These are phyloP conservation scores for Leccinum boreale DNA, from an alignment of 768 basidiomycete species.

Conservation along the genomic window DNA sequence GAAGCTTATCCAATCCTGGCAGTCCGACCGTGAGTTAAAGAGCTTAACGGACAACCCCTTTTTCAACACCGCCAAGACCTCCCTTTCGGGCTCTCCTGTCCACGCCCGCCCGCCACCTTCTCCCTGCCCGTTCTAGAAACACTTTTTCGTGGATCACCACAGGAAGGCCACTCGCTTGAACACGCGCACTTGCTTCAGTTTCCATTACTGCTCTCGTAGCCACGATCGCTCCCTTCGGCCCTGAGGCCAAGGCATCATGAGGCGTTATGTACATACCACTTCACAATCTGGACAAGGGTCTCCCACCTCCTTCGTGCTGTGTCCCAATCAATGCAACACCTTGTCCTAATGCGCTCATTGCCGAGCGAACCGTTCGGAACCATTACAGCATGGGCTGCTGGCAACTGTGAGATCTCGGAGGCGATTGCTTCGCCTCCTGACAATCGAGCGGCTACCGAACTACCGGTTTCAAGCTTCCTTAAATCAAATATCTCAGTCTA, in stretches of 20 bases:
- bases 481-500: constrained; percentile 28
- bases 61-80: constrained; percentile 24
- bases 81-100: constrained; percentile 13
- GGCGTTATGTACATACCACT: constrained; percentile 10
- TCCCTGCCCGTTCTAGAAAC: constrained; percentile 5
- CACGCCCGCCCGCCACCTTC: not conserved
- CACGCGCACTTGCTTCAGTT: not conserved
- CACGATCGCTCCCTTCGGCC: constrained; percentile 4
- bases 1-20: constrained; percentile 36
- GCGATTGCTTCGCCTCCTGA: constrained; percentile 32
- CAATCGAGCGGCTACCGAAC: constrained; percentile 31
- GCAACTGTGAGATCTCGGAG: constrained; percentile 32
- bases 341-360: constrained; percentile 23
- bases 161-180: constrained; percentile 16
- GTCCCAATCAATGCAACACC: constrained; percentile 18
- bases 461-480: constrained; percentile 29
- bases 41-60: constrained; percentile 39
- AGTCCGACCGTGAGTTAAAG: constrained; percentile 35
- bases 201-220: constrained; percentile 6
- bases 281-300: constrained; percentile 10
- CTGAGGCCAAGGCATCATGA: constrained; percentile 13
- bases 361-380: constrained; percentile 27
- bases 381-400: constrained; percentile 31
- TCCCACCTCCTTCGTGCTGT: constrained; percentile 12
- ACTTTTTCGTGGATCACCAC: constrained; percentile 22